These are phyloP conservation scores for Acacia crassicarpa DNA, from an alignment of 306 rosid genomes.

Conservation along the genomic window DNA sequence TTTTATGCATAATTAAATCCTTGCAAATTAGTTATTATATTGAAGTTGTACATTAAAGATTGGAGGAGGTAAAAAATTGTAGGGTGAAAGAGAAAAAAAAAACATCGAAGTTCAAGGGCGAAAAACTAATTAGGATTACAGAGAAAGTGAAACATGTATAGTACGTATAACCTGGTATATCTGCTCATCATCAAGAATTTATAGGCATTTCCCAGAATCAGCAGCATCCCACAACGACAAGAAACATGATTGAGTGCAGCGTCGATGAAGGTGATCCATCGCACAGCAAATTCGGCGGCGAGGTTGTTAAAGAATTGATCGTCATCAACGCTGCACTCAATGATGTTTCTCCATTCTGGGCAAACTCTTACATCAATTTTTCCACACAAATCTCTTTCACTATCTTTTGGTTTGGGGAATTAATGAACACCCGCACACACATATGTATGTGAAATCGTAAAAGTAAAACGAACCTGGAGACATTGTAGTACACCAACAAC, in stretches of 20 bases:
- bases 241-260: constrained; percentile 72
- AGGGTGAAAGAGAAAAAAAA: too few relatives aligned
- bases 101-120: too few relatives aligned
- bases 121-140: too few relatives aligned
- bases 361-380: background rate
- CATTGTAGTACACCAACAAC: background rate
- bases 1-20: too few relatives aligned
- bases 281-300: too few relatives aligned
- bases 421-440: too few relatives aligned
- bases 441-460: background rate
- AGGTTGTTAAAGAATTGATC: too few relatives aligned
- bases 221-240: constrained; percentile 22
- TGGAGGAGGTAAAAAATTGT: too few relatives aligned
- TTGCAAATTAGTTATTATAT: too few relatives aligned
- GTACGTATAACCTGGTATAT: background rate
- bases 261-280: constrained; percentile 31
- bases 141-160: too few relatives aligned
- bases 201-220: background rate
- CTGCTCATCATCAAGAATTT: background rate
- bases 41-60: too few relatives aligned
- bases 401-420: background rate
- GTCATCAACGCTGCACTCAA: constrained; percentile 97
- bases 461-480: background rate
- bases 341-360: constrained; percentile 63
- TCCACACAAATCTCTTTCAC: background rate